phyloP scores from a whole-genome alignment of 768 basidiomycete species.

The Termitomyces sp. region DNA sequence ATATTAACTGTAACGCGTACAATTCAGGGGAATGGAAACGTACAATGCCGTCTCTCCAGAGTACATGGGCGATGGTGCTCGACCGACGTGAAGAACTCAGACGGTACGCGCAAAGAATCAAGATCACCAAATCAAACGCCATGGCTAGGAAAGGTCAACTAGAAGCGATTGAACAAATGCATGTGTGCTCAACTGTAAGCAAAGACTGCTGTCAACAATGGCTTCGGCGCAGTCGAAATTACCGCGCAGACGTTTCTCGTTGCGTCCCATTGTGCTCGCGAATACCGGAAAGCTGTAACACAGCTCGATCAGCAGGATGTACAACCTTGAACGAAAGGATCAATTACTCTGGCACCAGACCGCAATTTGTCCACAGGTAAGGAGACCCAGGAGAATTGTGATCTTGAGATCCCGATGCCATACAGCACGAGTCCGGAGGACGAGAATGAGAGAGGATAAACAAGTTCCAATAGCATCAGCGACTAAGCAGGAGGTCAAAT shows the following conservation, averaged over 20 bases:
- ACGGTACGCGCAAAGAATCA: conserved; percentile 22
- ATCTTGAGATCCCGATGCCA: conserved; percentile 25
- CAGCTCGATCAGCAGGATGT: neutral
- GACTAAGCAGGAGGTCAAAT: conserved; percentile 13
- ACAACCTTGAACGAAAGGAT: neutral
- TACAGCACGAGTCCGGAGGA: conserved; percentile 27
- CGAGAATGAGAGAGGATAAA: conserved; percentile 25
- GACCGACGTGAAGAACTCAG: conserved; percentile 17
- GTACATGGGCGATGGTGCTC: conserved; percentile 22
- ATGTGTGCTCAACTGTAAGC: conserved; percentile 23
- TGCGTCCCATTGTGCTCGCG: conserved; percentile 23
- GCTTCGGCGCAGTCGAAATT: conserved; percentile 24
- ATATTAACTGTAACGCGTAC: neutral
- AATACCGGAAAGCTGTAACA: conserved; percentile 25
- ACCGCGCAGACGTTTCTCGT: conserved; percentile 24
- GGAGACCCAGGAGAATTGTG: conserved; percentile 14
- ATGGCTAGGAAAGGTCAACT: conserved; percentile 19
- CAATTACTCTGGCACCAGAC: conserved; percentile 27
- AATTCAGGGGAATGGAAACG: neutral
- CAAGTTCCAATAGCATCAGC: conserved; percentile 28
- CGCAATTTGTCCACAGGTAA: conserved; percentile 24
- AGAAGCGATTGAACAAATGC: neutral
- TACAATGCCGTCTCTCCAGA: conserved; percentile 28
- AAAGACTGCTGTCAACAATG: conserved; percentile 24
- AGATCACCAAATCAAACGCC: conserved; percentile 26